Conservation (phyloP, 805 yeast genomes). For the Sugiyamaella mastotermitis region DNA sequence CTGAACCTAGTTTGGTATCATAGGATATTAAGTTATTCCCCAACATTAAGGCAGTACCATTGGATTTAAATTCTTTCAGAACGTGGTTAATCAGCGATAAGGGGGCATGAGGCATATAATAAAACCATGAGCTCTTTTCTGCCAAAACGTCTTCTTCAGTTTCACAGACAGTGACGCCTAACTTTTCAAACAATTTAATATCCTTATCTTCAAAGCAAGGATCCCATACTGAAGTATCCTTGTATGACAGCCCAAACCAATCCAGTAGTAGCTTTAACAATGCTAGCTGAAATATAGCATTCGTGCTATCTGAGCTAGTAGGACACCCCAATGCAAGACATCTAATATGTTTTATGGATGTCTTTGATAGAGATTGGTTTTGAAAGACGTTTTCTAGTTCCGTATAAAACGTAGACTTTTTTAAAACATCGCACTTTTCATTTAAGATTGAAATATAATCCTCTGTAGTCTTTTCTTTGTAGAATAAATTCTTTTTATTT, state of each 20-base stretch:
- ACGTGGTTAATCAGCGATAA: conserved; percentile 29
- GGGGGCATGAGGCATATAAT: conserved; percentile 75
- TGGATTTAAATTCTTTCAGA: conserved; percentile 1
- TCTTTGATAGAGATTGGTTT: conserved; percentile 4
- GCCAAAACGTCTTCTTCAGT: conserved; percentile 13
- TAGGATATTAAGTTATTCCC: conserved; percentile 50
- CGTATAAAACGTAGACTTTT: conserved; percentile 11
- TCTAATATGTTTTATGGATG: conserved; percentile 34
- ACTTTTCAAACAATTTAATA: conserved; percentile 25
- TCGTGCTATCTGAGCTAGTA: conserved; percentile 35
- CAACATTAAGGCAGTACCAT: conserved; percentile 25
- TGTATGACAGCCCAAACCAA: conserved; percentile 16
- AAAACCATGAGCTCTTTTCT: conserved; percentile 32
- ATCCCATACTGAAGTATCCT: conserved; percentile 49
- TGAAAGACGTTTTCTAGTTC: conserved; percentile 5
- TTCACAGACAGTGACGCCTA: conserved; percentile 27
- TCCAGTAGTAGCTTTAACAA: conserved; percentile 40
- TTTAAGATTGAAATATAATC: conserved; percentile 14
- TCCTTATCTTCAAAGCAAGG: conserved; percentile 56
- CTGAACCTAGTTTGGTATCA: conserved; percentile 43
- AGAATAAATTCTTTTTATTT: conserved; percentile 9
- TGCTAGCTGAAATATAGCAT: conserved; percentile 65
- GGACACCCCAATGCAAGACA: conserved; percentile 74
- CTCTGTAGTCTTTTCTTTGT: conserved; percentile 16
- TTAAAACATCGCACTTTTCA: conserved; percentile 7